A percentile compares a stretch with the other conserved stretches of the same genome.
Evolutionary conservation across 108 stramenopile species (phyloP).

Genomic region (Pseudonitzschia pungens): DNA sequence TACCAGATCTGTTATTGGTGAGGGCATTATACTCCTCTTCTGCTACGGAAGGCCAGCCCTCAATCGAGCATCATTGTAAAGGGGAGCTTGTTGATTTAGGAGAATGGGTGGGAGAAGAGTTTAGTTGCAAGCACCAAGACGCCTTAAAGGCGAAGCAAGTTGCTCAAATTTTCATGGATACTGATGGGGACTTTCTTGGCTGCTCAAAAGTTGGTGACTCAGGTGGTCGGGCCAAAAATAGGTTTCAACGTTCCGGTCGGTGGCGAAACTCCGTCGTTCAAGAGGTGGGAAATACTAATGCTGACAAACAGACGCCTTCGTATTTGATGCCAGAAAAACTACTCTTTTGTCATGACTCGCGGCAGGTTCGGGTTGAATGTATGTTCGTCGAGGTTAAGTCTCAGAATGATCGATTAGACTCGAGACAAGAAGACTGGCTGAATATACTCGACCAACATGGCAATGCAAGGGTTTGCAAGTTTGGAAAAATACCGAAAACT

Average conservation of each 20-base stretch:
- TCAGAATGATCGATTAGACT: constrained; percentile 74
- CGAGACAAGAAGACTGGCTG: constrained; percentile 85
- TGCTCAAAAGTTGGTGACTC: constrained; percentile 72
- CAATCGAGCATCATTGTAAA: not conserved
- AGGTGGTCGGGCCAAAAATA: constrained; percentile 17
- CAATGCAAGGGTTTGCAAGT: constrained; percentile 82
- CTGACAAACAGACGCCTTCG: not conserved
- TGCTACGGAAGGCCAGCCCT: not conserved
- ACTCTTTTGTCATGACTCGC: constrained; percentile 40
- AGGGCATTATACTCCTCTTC: constrained; percentile 25
- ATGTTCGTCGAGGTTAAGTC: constrained; percentile 87
- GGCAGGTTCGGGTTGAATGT: constrained; percentile 50
- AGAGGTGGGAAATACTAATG: constrained; percentile 6
- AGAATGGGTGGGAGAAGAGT: constrained; percentile 79
- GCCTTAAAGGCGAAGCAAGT: constrained; percentile 14
- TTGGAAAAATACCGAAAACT: constrained; percentile 22
- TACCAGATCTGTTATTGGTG: constrained; percentile 70
- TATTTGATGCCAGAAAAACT: constrained; percentile 50
- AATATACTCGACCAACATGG: constrained; percentile 62
- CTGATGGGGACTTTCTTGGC: constrained; percentile 81
- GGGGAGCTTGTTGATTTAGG: constrained; percentile 62
- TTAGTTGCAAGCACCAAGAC: constrained; percentile 40
- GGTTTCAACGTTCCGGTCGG: constrained; percentile 1
- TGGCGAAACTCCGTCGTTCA: not conserved
- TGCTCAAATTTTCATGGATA: constrained; percentile 45